Evolutionary conservation across 805 yeast species (phyloP).

Genomic region (Metschnikowia sp.): DNA sequence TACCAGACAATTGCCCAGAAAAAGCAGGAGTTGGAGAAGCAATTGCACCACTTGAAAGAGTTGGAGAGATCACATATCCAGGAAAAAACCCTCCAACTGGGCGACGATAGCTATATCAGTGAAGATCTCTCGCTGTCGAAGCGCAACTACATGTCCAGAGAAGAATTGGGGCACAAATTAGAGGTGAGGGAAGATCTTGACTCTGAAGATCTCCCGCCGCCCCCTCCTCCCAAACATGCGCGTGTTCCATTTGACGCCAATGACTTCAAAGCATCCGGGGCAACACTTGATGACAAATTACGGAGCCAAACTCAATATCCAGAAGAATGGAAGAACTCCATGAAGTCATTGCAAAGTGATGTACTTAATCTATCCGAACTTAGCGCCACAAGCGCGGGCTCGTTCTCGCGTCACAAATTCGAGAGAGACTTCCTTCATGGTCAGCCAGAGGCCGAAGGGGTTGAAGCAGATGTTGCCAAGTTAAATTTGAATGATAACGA

Average conservation of each 20-base stretch:
- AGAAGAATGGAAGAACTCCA: conserved; percentile 37
- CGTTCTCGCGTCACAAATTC: conserved; percentile 69
- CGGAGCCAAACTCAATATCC: conserved; percentile 30
- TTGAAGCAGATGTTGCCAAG: conserved; percentile 17
- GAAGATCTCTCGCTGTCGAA: conserved; percentile 35
- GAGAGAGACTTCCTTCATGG: conserved; percentile 33
- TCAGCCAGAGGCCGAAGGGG: conserved; percentile 12
- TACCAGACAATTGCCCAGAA: conserved; percentile 24
- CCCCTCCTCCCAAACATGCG: conserved; percentile 36
- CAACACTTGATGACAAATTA: conserved; percentile 26
- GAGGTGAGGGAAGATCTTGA: conserved; percentile 15
- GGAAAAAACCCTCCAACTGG: conserved; percentile 7
- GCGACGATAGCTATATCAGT: conserved; percentile 30
- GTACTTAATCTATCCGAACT: conserved; percentile 58
- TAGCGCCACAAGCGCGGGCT: conserved; percentile 89
- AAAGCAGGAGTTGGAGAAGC: conserved; percentile 39
- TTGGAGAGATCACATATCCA: conserved; percentile 23
- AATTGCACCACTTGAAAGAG: conserved; percentile 31
- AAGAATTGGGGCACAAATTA: conserved; percentile 34
- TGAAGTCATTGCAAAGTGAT: conserved; percentile 44
- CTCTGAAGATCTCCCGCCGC: conserved; percentile 25
- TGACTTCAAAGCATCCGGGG: conserved; percentile 32
- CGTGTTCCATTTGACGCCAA: conserved; percentile 36
- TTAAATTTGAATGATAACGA: conserved; percentile 24
- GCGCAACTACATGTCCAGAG: conserved; percentile 29